phyloP scores from a whole-genome alignment of 371 early-diverging fungal genomes.

The Mortierella sp. region DNA sequence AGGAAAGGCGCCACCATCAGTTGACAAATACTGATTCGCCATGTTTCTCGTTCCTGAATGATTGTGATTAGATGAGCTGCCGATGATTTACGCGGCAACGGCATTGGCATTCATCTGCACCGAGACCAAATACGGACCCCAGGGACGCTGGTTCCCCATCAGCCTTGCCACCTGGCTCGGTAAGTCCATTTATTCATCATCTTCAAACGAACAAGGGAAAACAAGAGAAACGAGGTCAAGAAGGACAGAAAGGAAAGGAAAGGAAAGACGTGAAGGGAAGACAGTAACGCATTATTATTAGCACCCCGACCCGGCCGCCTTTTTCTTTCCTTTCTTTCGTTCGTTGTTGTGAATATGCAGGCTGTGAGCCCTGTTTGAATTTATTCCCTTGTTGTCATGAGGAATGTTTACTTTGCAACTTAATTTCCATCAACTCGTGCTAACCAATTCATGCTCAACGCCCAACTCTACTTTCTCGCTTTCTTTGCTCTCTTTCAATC shows the following conservation, averaged over 20 bases:
- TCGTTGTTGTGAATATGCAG: neutral
- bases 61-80: conserved; percentile 40
- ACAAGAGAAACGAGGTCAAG: too few relatives aligned
- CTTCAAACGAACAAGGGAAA: too few relatives aligned
- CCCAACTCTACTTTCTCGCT: neutral
- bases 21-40: neutral
- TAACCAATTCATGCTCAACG: neutral
- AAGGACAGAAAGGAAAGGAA: neutral
- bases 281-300: neutral
- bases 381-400: neutral
- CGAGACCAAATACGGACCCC: conserved; percentile 50
- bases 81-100: conserved; percentile 56
- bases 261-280: neutral
- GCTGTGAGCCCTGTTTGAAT: neutral
- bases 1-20: neutral
- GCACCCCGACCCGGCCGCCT: neutral
- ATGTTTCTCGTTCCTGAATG: neutral
- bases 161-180: conserved; percentile 48
- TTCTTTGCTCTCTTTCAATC: neutral
- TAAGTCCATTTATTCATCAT: conserved; percentile 17
- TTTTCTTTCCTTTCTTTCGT: neutral
- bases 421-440: neutral
- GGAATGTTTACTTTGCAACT: neutral
- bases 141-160: conserved; percentile 51
- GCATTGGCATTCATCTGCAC: conserved; percentile 43